phyloP scores from a whole-genome alignment of 2,329 filamentous ascomycete genomes.

The Blumeriella jaapii region DNA sequence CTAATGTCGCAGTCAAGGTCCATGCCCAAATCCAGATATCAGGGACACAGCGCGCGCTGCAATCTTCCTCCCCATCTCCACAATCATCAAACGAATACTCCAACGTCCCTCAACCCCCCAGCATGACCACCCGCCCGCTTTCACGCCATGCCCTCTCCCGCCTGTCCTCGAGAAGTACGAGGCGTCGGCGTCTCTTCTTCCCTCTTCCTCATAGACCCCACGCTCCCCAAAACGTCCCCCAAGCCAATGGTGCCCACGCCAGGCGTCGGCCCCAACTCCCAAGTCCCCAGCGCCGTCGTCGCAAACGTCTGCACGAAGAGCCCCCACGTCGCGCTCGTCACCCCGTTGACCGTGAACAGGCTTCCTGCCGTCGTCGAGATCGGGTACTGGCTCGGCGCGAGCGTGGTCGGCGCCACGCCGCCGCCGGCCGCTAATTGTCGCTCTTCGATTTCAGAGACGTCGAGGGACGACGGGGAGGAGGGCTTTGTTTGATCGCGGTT shows the following conservation, averaged over 20 bases:
- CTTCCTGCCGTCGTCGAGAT: slow-evolving; percentile 11
- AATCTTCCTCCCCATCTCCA: no score
- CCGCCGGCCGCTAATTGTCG: slow-evolving; percentile 9
- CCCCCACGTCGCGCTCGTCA: slow-evolving; percentile 12
- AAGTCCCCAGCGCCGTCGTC: slow-evolving; percentile 22
- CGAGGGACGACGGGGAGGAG: neutral
- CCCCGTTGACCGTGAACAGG: slow-evolving; percentile 14
- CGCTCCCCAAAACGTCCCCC: slow-evolving; percentile 16
- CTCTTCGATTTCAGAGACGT: neutral
- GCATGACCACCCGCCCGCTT: no score
- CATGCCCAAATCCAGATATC: no score
- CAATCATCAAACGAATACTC: no score
- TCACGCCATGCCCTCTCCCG: no score
- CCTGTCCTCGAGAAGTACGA: no score
- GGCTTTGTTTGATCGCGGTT: neutral
- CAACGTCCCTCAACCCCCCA: no score
- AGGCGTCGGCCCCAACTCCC: slow-evolving; percentile 21
- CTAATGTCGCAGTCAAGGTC: no score
- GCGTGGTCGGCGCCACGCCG: slow-evolving; percentile 5
- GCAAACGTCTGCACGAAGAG: slow-evolving; percentile 25
- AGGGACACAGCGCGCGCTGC: no score
- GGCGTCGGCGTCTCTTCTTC: slow-evolving; percentile 3
- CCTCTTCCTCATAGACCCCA: slow-evolving; percentile 10
- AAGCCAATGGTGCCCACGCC: slow-evolving; percentile 20
- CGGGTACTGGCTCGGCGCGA: slow-evolving; percentile 13